phyloP scores from a whole-genome alignment of 306 rosid genomes.

The Canavalia gladiata region DNA sequence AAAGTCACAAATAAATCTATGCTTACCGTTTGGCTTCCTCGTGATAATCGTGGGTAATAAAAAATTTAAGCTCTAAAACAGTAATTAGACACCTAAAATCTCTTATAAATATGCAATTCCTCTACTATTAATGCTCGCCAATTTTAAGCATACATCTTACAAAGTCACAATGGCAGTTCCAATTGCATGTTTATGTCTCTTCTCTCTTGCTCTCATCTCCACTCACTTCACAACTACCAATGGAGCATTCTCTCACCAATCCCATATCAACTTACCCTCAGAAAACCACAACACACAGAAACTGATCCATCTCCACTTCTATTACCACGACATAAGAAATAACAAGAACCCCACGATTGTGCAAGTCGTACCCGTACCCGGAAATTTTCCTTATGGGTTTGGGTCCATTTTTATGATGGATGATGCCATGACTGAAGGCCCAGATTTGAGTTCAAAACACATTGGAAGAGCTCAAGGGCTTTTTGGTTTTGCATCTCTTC shows the following conservation, averaged over 20 bases:
- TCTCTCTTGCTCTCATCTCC: conserved; percentile 7
- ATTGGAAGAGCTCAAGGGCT: conserved; percentile 54
- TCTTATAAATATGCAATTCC: too few relatives aligned
- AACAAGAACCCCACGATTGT: conserved; percentile 27
- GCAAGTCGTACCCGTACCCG: conserved; percentile 31
- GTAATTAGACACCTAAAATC: too few relatives aligned
- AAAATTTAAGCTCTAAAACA: too few relatives aligned
- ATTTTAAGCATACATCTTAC: background rate
- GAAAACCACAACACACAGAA: background rate
- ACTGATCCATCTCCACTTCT: conserved; percentile 38
- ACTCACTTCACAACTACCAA: background rate
- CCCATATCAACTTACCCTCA: conserved; percentile 41
- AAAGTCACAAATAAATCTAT: too few relatives aligned
- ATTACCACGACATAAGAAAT: conserved; percentile 45
- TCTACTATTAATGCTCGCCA: too few relatives aligned
- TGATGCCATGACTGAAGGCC: conserved; percentile 48
- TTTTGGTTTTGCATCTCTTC: conserved; percentile 42
- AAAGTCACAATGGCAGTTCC: background rate
- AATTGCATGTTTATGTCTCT: background rate
- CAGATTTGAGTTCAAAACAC: conserved; percentile 41
- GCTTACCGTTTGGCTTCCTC: too few relatives aligned
- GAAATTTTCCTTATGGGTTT: conserved; percentile 34
- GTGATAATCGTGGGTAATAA: too few relatives aligned
- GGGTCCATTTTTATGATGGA: conserved; percentile 49
- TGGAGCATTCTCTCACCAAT: background rate